Evolutionary conservation across 2,329 filamentous ascomycete genomes (phyloP), one percentile per base, ranked within the genome.

Genomic region (Aspergillus viridinutans): DNA sequence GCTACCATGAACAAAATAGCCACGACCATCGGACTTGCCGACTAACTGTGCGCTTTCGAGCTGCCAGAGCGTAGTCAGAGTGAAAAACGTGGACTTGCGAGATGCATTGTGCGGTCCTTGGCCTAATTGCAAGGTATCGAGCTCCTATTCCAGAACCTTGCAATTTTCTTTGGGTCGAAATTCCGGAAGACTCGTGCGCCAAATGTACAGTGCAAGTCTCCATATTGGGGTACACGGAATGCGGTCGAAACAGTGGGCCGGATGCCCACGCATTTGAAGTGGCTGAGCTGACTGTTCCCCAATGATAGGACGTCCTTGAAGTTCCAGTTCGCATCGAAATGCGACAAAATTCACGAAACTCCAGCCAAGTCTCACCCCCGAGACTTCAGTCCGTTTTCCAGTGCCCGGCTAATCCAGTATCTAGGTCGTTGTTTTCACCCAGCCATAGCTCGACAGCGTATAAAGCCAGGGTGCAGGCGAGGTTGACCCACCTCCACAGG

Each of bases 391-490:
- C 93, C 23, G 87, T 88, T 79, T 97, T 97, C 92, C 93, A 97
- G 74, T 97, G 93, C 42, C 85, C 85, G 3, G 86, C 86, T 56
- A 91, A 74, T 29, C 84, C 81, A 32, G 84, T 82, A 66, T 96
- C 90, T 50, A 90, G 83, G 68, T 95, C 90, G 55, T 79, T 74
- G 53, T 76, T 70, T 62, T 89, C 89, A 23, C 91, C 90, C 10
- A 97, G 83, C 69, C 92, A 93, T 54, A 97, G 78, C 75, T 99
- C 94, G 47, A 97, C 81, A 3, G 91, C 89, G 71, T 99, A 99
- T 17, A 97, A 77, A 6, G 83, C 83, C 89, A 97, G 95, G 0
- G 92, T 97, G 51, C 88, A 86, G 5, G 87, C 90, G 45, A 97
- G 82, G 66, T 99, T 99, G 65, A 94, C 84, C 94, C 94, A 97